Base-by-base conservation (phyloP, 495 filamentous ascomycete genomes). In the Penicillium arizonense region DNA sequence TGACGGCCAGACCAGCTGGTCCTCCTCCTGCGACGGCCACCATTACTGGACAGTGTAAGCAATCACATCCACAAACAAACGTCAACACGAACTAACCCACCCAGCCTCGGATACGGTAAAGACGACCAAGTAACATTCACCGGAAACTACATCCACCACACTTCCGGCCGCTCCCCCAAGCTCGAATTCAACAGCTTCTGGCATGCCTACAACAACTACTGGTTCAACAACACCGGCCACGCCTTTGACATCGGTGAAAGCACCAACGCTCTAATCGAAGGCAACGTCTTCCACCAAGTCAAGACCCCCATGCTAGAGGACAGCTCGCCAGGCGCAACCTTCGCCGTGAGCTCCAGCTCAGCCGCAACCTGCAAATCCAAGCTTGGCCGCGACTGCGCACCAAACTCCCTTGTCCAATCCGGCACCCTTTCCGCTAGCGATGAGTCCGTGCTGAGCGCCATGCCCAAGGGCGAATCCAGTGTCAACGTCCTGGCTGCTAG, bases 1-100 rank as follows among this genome's bases (percentile, higher is more conserved):
- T 51, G 75, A 82, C 46, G 79, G 79, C 28, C 50, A 55, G 12
- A 78, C 77, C 2, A 67, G 56, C 52, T 82, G 74, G 71, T 78
- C 74, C 26, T 73, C 77, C 13, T 72, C 70, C 23, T 82, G 79
- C 51, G 76, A 83, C 44, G 72, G 74, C 14, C 69, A 81, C 56
- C 78, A 81, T 59, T 82, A 83, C 71, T 81, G 79, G 78, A 74
- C 66, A 21, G 59, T 83, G 58, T 71, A 59, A 53, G 50, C 30
- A 18, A 6, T 23, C 32, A 2, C 5, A 12, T 34, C 2, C 1
- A 6, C 3, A 28, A 11, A 5, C 3, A 2, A 9, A 4, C 18
- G n/a, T 21, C 9, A 24, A 32, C 13, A 3, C 11, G 14, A 8
- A 40, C 37, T 20, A 42, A 28, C 24, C 16, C 16, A 36, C 14